A percentile compares a stretch with the other conserved stretches of the same genome.
Evolutionary conservation across 2,329 filamentous ascomycete species (phyloP).

Genomic region (Endoconidiophora laricicola): DNA sequence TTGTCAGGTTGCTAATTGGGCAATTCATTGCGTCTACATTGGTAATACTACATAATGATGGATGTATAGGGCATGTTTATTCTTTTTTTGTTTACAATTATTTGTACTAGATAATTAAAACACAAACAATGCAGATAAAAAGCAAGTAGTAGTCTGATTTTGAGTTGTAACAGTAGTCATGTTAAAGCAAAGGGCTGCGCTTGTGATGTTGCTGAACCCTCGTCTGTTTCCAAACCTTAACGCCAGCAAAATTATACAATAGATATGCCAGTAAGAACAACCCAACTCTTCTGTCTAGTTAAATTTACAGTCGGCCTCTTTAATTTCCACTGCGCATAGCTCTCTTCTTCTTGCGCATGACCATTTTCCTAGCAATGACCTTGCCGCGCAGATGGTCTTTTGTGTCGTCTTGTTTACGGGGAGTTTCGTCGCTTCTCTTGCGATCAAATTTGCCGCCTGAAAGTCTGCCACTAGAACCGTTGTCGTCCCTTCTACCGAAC

Average conservation of each 20-base stretch:
- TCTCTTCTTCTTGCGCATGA: conserved; percentile 11
- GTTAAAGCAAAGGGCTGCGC: conserved; percentile 6
- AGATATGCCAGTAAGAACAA: conserved; percentile 3
- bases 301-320: not conserved
- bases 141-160: no score
- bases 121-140: no score
- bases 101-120: not conserved
- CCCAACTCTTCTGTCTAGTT: not conserved
- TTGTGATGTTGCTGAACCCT: conserved; percentile 5
- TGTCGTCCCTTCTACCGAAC: conserved; percentile 12
- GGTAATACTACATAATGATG: not conserved
- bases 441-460: conserved; percentile 3
- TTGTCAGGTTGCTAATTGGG: not conserved
- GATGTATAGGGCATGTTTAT: not conserved
- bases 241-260: conserved; percentile 9
- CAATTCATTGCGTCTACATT: not conserved
- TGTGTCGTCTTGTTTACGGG: conserved; percentile 21
- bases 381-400: conserved; percentile 17
- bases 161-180: not conserved
- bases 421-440: conserved; percentile 15
- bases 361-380: conserved; percentile 13
- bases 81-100: not conserved
- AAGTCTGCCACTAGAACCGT: no score
- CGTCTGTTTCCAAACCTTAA: conserved; percentile 13
- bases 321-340: conserved; percentile 6